These are phyloP conservation scores for Sugiyamaella chiloensis DNA, from an alignment of 805 yeast genomes.

Conservation along the genomic window DNA sequence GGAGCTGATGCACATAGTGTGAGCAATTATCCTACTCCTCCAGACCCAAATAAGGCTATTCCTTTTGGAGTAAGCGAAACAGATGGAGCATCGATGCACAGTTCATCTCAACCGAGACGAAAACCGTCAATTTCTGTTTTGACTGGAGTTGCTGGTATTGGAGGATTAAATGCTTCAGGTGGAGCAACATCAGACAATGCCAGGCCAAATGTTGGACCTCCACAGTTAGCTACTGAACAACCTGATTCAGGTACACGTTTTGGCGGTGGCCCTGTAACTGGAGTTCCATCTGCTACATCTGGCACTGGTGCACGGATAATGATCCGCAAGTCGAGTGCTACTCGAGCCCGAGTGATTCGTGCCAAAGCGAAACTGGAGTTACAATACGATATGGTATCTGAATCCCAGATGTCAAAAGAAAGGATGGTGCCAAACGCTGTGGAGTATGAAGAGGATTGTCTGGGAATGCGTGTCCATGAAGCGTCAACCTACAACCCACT, in stretches of 20 bases:
- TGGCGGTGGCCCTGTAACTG: conserved; percentile 9
- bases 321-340: conserved; percentile 15
- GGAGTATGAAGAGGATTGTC: neutral
- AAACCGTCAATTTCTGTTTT: neutral
- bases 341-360: conserved; percentile 25
- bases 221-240: neutral
- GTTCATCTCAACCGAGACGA: neutral
- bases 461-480: conserved; percentile 9
- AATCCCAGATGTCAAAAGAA: conserved; percentile 17
- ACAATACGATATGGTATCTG: conserved; percentile 25
- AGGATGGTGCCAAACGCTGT: neutral
- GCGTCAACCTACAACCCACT: conserved; percentile 62
- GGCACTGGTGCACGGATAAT: neutral
- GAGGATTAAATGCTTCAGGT: neutral
- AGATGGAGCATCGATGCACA: neutral
- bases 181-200: neutral
- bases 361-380: conserved; percentile 33
- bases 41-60: neutral
- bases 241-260: neutral
- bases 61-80: neutral
- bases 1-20: neutral
- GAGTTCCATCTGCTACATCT: neutral
- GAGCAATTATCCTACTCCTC: neutral
- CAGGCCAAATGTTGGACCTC: neutral
- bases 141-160: neutral